These are phyloP conservation scores for Pyrenochaeta sp. DNA, from an alignment of 2,329 filamentous ascomycete genomes.

Conservation along the genomic window DNA sequence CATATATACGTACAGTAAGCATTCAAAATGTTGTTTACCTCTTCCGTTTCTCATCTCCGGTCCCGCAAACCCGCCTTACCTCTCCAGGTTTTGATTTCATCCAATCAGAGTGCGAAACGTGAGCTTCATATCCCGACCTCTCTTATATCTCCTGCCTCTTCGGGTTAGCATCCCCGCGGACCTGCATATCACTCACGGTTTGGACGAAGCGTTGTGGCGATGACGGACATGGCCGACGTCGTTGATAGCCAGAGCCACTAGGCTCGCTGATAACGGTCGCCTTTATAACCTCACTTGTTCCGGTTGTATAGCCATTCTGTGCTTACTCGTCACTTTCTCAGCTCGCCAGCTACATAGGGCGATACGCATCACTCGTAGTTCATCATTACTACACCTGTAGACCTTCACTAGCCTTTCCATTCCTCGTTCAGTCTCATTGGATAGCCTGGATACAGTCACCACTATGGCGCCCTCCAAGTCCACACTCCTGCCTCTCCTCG, in stretches of 20 bases:
- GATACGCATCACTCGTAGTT: no score
- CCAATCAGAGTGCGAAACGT: conserved; percentile 11
- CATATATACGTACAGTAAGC: not conserved
- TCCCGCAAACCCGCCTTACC: not conserved
- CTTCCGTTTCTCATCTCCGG: conserved; percentile 7
- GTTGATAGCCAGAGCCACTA: conserved; percentile 16
- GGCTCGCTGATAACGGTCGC: conserved; percentile 5
- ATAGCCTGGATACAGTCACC: not conserved
- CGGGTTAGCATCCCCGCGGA: conserved; percentile 32
- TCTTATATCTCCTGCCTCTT: conserved; percentile 33
- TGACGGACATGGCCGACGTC: conserved; percentile 42
- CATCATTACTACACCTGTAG: not conserved
- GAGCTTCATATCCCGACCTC: conserved; percentile 3
- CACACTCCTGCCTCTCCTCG: conserved; percentile 33
- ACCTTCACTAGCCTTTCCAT: not conserved
- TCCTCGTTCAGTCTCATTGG: no score
- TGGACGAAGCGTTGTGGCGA: conserved; percentile 25
- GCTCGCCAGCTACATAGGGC: no score
- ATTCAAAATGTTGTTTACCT: not conserved
- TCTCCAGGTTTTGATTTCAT: conserved; percentile 2
- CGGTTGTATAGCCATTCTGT: not conserved
- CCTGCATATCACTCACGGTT: conserved; percentile 22
- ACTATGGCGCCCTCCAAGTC: conserved; percentile 36
- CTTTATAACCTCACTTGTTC: not conserved
- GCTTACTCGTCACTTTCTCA: no score